These are phyloP conservation scores for button mushroom (Agaricus bisporus) DNA, from an alignment of 768 basidiomycete species.

Conservation along the genomic window DNA sequence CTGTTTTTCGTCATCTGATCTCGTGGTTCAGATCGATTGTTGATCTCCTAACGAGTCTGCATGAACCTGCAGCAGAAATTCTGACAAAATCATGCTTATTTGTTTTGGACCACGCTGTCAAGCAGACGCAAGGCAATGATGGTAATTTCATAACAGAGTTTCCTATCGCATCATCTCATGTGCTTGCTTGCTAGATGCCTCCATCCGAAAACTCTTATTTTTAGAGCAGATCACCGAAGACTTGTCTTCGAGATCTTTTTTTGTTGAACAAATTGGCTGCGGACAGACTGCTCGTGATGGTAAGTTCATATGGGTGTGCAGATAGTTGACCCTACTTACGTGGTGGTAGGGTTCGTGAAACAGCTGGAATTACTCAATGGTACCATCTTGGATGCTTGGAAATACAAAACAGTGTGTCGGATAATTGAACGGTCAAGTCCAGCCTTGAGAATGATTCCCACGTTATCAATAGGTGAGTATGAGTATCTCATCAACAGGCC, in stretches of 20 bases:
- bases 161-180: conserved; percentile 14
- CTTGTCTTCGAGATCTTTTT: conserved; percentile 35
- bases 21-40: conserved; percentile 31
- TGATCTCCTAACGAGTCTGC: conserved; percentile 34
- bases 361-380: background rate
- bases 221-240: conserved; percentile 45
- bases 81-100: conserved; percentile 36
- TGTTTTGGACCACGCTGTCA: conserved; percentile 32
- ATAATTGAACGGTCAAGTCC: background rate
- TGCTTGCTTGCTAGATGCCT: conserved; percentile 8
- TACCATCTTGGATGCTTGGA: conserved; percentile 3
- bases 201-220: conserved; percentile 31
- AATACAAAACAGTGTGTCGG: background rate
- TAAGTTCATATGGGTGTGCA: conserved; percentile 8
- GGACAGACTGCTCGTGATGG: conserved; percentile 22
- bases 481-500: background rate
- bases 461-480: background rate
- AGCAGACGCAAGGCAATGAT: conserved; percentile 21
- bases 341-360: background rate
- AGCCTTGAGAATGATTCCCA: conserved; percentile 3
- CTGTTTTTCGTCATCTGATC: conserved; percentile 3
- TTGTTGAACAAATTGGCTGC: conserved; percentile 40
- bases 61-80: conserved; percentile 45
- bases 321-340: background rate
- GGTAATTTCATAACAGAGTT: conserved; percentile 22